These are phyloP conservation scores for Carex arenaria DNA, from an alignment of 202 grass and related monocot genomes.

Conservation along the genomic window DNA sequence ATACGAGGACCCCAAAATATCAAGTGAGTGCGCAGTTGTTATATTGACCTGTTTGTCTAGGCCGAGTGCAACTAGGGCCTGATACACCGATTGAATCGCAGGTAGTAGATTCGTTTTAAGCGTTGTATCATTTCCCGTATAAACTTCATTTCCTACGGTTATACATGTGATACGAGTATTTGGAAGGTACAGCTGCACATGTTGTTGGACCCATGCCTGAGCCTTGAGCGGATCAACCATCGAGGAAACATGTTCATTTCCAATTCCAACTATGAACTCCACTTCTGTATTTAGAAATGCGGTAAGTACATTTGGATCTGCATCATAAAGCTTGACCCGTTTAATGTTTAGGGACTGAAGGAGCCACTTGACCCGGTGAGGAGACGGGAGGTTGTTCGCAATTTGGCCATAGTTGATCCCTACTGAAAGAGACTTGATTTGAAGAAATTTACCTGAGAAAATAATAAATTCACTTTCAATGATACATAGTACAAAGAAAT, in stretches of 20 bases:
- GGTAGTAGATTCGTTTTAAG: constrained; percentile 52
- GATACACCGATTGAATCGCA: constrained; percentile 67
- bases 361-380: constrained; percentile 46
- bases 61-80: constrained; percentile 40
- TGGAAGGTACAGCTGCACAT: constrained; percentile 55
- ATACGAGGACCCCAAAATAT: constrained; percentile 68
- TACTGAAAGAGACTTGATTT: constrained; percentile 36
- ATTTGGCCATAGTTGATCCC: constrained; percentile 98
- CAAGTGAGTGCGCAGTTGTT: constrained; percentile 76
- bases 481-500: background rate
- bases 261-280: constrained; percentile 81
- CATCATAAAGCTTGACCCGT: constrained; percentile 89
- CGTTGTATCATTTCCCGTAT: constrained; percentile 59
- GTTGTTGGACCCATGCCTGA: constrained; percentile 63
- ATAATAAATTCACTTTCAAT: background rate
- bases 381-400: constrained; percentile 69
- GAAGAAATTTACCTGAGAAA: constrained; percentile 37
- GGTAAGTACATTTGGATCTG: constrained; percentile 67
- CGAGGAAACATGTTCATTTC: constrained; percentile 62
- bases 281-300: constrained; percentile 78
- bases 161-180: constrained; percentile 75
- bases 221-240: constrained; percentile 52
- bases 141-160: constrained; percentile 83
- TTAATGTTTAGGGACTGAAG: constrained; percentile 71
- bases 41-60: constrained; percentile 65